Evolutionary conservation across 306 rosid species (phyloP), one percentile per base, ranked within the genome.

Genomic region (Heteromeles arbutifolia): DNA sequence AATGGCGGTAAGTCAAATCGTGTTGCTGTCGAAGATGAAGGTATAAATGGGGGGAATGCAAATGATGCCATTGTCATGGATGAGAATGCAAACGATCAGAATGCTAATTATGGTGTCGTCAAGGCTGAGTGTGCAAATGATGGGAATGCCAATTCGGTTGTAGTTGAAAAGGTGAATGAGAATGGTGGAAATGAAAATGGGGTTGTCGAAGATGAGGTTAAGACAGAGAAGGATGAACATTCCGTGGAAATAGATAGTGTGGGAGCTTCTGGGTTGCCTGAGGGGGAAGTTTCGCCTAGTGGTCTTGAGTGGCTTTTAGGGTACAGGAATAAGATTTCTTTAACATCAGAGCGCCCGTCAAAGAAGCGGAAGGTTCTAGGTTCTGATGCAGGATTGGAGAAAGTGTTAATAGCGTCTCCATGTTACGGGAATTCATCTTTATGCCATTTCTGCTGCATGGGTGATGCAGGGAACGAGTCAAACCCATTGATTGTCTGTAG

Each of bases 251-350:
- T 61, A 71, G 81, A 78, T 70, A 34, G 53, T 63, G 88, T 59
- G 70, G 84, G 64, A 69, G 84, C 68, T 31, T 84, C 37, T 65
- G 81, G 22, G 62, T 54, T 70, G 71, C 85, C 77, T 62, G 81
- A 58, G 65, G 88, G 78, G 32, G 86, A 78, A 8, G 84, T 72
- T 82, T 78, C 73, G 2, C 14, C 82, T 58, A 34, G 2, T 48
- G 84, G 91, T 72, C 77, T 96, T 67, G 96, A 89, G 79, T 89
- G 98, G 98, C 86, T 96, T 66, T 82, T 96, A 86, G 99, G 98
- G 59, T 83, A 83, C 81, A 88, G 83, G 85, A 87, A 89, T 87
- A 96, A 88, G 86, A 69, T 77, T 77, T 84, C 85, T 65, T 74
- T 88, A 71, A 72, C 91, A 76, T 83, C 97, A 1, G 98, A 96